Percentiles rank a stretch among this genome's conserved stretches.
phyloP scores from a whole-genome alignment of 306 rosid species.

The Vachellia collinsii region DNA sequence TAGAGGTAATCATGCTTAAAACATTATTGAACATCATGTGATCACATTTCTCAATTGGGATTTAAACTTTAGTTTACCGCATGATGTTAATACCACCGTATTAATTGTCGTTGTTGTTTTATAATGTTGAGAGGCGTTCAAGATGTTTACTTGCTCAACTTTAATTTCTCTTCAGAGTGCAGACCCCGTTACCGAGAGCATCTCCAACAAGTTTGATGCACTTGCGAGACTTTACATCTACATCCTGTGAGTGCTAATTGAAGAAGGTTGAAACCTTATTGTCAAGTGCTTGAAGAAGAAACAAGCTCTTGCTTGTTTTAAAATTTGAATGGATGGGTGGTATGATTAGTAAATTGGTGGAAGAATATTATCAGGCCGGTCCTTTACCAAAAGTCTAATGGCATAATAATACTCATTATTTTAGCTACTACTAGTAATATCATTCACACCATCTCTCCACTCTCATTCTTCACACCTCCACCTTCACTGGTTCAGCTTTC shows the following conservation, averaged over 20 bases:
- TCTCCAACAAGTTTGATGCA: background rate
- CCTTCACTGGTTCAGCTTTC: background rate
- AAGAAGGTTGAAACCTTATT: background rate
- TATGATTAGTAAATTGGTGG: background rate
- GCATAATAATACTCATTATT: background rate
- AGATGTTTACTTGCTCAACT: too few species aligned
- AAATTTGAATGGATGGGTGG: background rate
- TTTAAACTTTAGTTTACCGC: too few species aligned
- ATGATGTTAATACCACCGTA: too few species aligned
- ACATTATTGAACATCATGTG: too few species aligned
- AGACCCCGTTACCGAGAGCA: background rate
- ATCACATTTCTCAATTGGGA: too few species aligned
- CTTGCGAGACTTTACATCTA: background rate
- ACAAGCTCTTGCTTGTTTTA: background rate
- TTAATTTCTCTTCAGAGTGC: background rate
- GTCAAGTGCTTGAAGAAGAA: background rate
- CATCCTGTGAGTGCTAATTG: background rate
- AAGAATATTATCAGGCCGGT: background rate
- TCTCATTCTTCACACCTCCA: background rate
- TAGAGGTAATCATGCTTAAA: too few species aligned
- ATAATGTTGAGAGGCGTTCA: background rate
- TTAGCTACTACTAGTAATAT: background rate
- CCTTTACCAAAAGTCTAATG: background rate
- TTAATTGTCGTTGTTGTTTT: background rate
- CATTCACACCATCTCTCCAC: background rate